Percentiles rank a stretch among this genome's conserved stretches.
These are phyloP conservation scores for Nannizziopsis barbatae DNA, from an alignment of 2,329 filamentous ascomycete species.

Conservation along the genomic window DNA sequence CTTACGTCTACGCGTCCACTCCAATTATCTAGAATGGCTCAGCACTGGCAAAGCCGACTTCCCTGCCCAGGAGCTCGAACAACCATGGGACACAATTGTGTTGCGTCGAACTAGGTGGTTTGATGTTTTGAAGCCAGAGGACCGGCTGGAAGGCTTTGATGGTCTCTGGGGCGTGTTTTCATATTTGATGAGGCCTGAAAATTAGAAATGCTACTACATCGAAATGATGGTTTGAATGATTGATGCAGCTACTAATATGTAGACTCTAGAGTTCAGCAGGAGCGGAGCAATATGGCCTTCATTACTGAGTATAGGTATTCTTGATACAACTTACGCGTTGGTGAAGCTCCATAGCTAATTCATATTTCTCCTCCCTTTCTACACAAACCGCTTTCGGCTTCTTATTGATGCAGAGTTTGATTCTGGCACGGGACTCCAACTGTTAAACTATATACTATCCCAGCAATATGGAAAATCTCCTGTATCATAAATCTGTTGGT, in stretches of 20 bases:
- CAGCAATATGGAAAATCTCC: too few species aligned
- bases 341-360: too few species aligned
- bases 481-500: too few species aligned
- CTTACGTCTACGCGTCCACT: conserved; percentile 47
- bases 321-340: too few species aligned
- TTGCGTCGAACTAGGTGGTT: conserved; percentile 49
- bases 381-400: too few species aligned
- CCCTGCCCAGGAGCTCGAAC: conserved; percentile 19
- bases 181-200: conserved; percentile 36
- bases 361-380: too few species aligned
- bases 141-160: conserved; percentile 46
- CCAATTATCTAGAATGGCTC: conserved; percentile 46
- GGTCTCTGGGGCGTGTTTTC: conserved; percentile 49
- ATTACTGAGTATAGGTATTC: too few species aligned
- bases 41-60: conserved; percentile 26
- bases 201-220: background rate
- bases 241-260: background rate
- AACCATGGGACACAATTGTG: conserved; percentile 42
- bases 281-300: too few species aligned
- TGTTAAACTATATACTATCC: too few species aligned
- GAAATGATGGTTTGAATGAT: background rate
- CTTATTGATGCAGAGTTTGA: too few species aligned
- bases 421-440: too few species aligned
- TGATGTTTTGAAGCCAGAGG: conserved; percentile 44
- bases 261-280: too few species aligned